Base-by-base conservation (phyloP, 2,329 filamentous ascomycete species). In the Scedosporium aurantiacum region DNA sequence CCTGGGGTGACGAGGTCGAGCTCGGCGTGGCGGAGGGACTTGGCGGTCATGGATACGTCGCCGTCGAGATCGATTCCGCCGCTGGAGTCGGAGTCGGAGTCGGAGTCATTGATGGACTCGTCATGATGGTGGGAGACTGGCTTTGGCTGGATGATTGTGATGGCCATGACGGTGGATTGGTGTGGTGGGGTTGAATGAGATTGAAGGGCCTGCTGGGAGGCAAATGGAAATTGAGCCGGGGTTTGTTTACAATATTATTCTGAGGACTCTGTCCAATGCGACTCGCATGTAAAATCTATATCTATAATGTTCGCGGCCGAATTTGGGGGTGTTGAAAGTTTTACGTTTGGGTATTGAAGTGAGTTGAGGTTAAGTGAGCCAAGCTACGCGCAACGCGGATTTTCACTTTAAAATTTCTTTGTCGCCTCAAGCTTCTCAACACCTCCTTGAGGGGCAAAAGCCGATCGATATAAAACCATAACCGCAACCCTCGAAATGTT, bases 1-100 rank as follows among this genome's bases (percentile, higher is more conserved):
- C 93, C 94, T 0, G 93, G 93, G 0, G 92, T 96, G 67, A 96
- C 87, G 66, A 97, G 88, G 41, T 81, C 76, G 28, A 68, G 66
- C 60, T 67, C 69, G 12, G 67, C 65, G 28, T 66, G 16, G 37
- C 60, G 50, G 21, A 21, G 32, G 32, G 21, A n/a, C 12, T 10
- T 58, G 27, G n/a, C 58, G n/a, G 72, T 69, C 76, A 80, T 81
- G 59, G 75, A 69, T 58, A 78, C 66, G 65, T 80, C 75, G 61
- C 75, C 74, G 32, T 77, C 72, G 5, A 80, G 65, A 59, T 78
- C 76, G 16, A 70, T 78, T 55, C 78, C 79, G 63, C 76, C 78
- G 37, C 74, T 74, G 10, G 75, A 76, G 62, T 79, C 78, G 0
- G 75, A 74, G 58, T 76, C 75, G 2, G 75, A 76, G 61, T 76